Evolutionary conservation across 495 filamentous ascomycete species (phyloP), one percentile per base, ranked within the genome.

Genomic region (Articulospora tetracladia): DNA sequence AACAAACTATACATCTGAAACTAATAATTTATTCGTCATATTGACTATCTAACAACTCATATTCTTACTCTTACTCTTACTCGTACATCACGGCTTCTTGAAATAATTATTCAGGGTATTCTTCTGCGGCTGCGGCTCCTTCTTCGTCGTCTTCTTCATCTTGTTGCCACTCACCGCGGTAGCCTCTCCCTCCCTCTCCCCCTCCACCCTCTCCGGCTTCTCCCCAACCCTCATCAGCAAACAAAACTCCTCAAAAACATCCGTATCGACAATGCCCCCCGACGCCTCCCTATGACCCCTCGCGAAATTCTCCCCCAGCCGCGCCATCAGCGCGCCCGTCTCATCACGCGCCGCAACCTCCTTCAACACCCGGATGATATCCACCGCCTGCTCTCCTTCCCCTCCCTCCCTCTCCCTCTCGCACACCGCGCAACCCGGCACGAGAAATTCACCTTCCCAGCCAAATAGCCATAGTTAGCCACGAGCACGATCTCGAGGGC

Each of bases 261-360:
- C 75, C 48, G 53, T 73, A 6, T 70, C 69, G 3, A 87, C 73
- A 30, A 83, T 80, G 0, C 84, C 83, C 0, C 81, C 84, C 50
- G 75, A 79, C 7, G 83, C 83, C 66, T 84, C 79, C 58, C 77
- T 80, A 64, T 86, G 83, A 0, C 84, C 84, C 46, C 72, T 74
- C 0, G 82, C 83, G 66, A 84, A 86, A 50, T 71, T 74, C 46
- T 79, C 75, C 1, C 84, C 81, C 12, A 86, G 68, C 30, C 79
- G 67, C 57, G 79, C 66, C 15, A 73, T 63, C 47, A 84, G 59
- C 55, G 10, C 34, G 50, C 72, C 68, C 28, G 69, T 74, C 17
- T 73, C 67, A 25, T 74, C 65, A 13, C 71, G 68, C 11, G 69
- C 72, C 6, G 79, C 83, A 36, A 79, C 74, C 3, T 58, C 71